Base-by-base conservation (phyloP, 768 basidiomycete genomes). In the Termitomyces sp. region DNA sequence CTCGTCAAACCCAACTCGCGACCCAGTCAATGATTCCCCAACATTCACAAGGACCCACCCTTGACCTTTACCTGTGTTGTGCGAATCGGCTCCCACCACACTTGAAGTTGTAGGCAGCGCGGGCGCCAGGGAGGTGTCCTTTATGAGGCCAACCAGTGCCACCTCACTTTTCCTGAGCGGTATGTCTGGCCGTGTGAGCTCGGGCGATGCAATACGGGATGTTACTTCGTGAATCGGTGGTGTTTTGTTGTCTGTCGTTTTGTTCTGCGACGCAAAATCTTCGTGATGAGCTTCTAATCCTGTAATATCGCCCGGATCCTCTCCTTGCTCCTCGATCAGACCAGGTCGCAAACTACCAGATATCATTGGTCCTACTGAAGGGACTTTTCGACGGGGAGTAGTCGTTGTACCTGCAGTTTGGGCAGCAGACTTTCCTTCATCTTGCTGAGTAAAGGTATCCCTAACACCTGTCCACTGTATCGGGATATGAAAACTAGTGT, bases 11-110 rank as follows among this genome's bases (percentile, higher is more conserved):
- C 57, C 60, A 20, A 55, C 50, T 4, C 52, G 57, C 1, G 60
- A 24, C 5, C 66, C 50, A 48, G 56, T 30, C 30, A 11, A 31
- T 31, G 61, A 71, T 33, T 77, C 76, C 59, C 84, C 85, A 16
- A 87, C 80, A 54, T 84, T 87, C 39, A 87, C 81, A 27, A 87
- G 72, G 2, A 87, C 86, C 86, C 86, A 87, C 27, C 86, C 86
- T 64, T 82, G 74, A 16, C 80, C 78, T 46, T 73, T 76, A 44
- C 73, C 73, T 49, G 51, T 58, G 51, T 24, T 56, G 3, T 55
- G 54, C 0, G 57, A 56, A 34, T 60, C 61, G n/a, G n/a, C 24
- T n/a, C 57, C 46, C 16, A 16, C 50, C 5, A 34, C 36, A 20
- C 20, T 36, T n/a, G 51, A 42, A 36, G 58, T 63, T 41, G 48